Evolutionary conservation across 2,329 filamentous ascomycete species (phyloP).

Genomic region (Phoma herbarum): DNA sequence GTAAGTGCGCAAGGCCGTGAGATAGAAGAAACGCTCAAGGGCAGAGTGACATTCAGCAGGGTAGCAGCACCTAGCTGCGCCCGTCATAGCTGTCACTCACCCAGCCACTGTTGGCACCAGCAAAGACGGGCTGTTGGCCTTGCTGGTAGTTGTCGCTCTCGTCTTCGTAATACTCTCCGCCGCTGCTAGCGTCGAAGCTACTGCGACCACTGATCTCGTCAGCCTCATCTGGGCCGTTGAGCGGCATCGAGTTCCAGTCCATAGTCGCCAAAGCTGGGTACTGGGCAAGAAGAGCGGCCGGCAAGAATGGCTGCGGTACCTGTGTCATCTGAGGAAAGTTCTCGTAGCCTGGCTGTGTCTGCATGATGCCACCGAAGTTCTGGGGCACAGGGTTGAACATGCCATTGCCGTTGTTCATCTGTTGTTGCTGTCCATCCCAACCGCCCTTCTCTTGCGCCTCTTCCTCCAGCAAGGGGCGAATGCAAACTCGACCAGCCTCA

Average conservation of each 20-base stretch:
- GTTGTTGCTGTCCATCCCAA: constrained; percentile 64
- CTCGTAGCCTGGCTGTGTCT: constrained; percentile 47
- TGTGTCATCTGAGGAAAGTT: constrained; percentile 44
- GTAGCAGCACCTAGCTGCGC: not conserved
- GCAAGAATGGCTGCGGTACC: constrained; percentile 63
- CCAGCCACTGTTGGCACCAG: constrained; percentile 45
- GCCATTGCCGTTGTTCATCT: constrained; percentile 63
- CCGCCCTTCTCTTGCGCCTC: constrained; percentile 82
- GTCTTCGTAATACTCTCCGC: constrained; percentile 74
- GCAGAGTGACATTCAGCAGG: not conserved
- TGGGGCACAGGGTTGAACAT: constrained; percentile 48
- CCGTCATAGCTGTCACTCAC: constrained; percentile 43
- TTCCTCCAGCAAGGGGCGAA: constrained; percentile 95
- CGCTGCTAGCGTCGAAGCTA: constrained; percentile 77
- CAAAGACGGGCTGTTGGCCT: constrained; percentile 40
- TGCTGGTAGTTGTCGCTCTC: constrained; percentile 62
- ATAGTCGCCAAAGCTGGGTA: constrained; percentile 92
- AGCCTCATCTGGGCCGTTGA: constrained; percentile 65
- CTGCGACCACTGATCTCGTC: constrained; percentile 77
- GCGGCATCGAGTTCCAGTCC: constrained; percentile 81
- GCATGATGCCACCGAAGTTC: constrained; percentile 45
- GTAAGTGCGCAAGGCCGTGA: constrained; percentile 15
- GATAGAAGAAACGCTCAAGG: not conserved
- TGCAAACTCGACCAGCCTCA: constrained; percentile 94
- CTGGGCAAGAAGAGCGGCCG: constrained; percentile 85